Conservation (phyloP, 768 basidiomycete species). For the Tylopilus intermedius region DNA sequence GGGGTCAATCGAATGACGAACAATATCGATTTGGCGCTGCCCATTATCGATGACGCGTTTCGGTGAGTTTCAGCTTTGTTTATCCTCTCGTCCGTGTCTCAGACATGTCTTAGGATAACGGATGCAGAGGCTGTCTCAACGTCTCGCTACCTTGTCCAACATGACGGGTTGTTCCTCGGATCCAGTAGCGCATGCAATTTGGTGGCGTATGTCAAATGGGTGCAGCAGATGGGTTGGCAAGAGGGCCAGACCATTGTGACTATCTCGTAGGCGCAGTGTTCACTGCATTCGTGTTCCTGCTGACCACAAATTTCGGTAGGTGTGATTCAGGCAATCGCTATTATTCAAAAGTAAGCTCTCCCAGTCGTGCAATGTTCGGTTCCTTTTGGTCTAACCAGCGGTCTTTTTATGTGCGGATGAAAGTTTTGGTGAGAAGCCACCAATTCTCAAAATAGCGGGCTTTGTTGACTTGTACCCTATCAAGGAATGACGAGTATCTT, state of each 20-base stretch:
- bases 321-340: slow-evolving; percentile 91
- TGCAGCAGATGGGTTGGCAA: slow-evolving; percentile 62
- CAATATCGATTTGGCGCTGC: slow-evolving; percentile 82
- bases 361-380: background rate
- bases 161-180: slow-evolving; percentile 92
- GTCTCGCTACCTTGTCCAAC: slow-evolving; percentile 86
- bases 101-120: slow-evolving; percentile 54
- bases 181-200: slow-evolving; percentile 96
- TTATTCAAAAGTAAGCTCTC: slow-evolving; percentile 74
- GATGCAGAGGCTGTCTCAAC: slow-evolving; percentile 94
- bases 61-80: slow-evolving; percentile 42
- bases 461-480: background rate
- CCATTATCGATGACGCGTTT: slow-evolving; percentile 85
- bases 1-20: slow-evolving; percentile 91
- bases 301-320: slow-evolving; percentile 31
- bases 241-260: slow-evolving; percentile 76
- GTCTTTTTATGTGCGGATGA: background rate
- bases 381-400: background rate
- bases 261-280: slow-evolving; percentile 55
- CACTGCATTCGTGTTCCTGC: background rate
- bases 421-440: slow-evolving; percentile 46
- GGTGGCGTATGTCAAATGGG: slow-evolving; percentile 82
- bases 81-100: background rate
- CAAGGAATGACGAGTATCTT: slow-evolving; percentile 53
- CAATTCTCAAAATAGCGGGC: background rate